Percentiles rank a stretch among this genome's conserved stretches.
These are phyloP conservation scores for Kazachstania kunashirensis DNA, from an alignment of 805 yeast genomes.

Conservation along the genomic window DNA sequence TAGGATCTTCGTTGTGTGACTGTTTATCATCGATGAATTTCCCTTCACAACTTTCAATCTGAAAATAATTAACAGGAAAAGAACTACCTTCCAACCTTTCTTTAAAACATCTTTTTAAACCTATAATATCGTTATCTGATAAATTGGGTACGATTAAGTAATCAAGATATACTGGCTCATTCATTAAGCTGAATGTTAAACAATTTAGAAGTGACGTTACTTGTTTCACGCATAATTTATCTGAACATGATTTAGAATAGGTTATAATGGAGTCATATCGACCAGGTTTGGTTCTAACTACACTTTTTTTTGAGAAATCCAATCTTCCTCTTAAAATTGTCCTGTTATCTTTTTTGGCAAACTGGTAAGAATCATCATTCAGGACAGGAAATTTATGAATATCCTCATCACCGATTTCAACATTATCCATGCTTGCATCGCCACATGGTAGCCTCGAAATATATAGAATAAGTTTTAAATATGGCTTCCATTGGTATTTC, in stretches of 20 bases:
- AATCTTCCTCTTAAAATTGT: conserved; percentile 52
- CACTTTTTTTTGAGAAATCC: conserved; percentile 45
- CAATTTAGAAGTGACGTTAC: conserved; percentile 43
- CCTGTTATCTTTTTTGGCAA: conserved; percentile 18
- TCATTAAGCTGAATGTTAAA: conserved; percentile 33
- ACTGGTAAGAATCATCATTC: conserved; percentile 21
- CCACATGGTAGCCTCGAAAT: conserved; percentile 85
- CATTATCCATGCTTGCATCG: conserved; percentile 59
- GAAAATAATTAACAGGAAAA: conserved; percentile 2
- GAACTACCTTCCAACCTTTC: conserved; percentile 2
- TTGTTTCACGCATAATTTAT: conserved; percentile 64
- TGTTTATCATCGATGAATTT: conserved; percentile 15
- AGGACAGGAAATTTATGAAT: conserved; percentile 12
- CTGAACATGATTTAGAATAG: conserved; percentile 80
- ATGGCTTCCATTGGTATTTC: conserved; percentile 28
- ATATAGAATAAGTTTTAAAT: conserved; percentile 45
- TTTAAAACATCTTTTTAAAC: conserved; percentile 13
- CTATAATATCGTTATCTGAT: not conserved
- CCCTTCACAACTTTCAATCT: conserved; percentile 3
- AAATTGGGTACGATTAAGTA: conserved; percentile 41
- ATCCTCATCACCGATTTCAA: conserved; percentile 9
- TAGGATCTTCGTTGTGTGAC: conserved; percentile 11
- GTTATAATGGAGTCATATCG: conserved; percentile 66
- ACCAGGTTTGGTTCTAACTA: conserved; percentile 89
- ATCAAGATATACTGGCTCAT: conserved; percentile 28